Conservation (phyloP, 768 basidiomycete species). For the Phlebiopsis gigantea region DNA sequence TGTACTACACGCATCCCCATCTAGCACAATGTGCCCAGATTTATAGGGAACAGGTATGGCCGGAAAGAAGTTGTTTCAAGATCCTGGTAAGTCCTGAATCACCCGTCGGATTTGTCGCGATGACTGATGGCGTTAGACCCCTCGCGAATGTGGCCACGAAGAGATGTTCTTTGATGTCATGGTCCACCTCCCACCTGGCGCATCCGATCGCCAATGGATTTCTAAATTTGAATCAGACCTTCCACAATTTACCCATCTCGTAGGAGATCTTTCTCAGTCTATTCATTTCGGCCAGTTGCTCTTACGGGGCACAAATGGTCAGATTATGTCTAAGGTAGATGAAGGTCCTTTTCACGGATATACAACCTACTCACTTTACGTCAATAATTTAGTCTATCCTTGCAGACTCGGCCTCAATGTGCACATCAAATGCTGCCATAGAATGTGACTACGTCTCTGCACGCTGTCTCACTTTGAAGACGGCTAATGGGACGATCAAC, state of each 20-base stretch:
- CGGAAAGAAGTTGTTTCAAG: conserved; percentile 19
- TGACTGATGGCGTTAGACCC: not conserved
- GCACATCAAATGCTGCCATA: conserved; percentile 40
- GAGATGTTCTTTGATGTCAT: conserved; percentile 10
- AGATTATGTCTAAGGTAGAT: conserved; percentile 11
- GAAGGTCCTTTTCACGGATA: too few relatives aligned
- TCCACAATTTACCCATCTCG: conserved; percentile 12
- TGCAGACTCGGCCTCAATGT: conserved; percentile 22
- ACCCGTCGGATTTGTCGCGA: not conserved
- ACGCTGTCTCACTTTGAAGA: conserved; percentile 29
- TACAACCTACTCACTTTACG: not conserved
- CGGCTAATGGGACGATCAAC: conserved; percentile 36
- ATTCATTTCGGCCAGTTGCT: conserved; percentile 9
- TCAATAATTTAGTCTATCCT: conserved; percentile 26
- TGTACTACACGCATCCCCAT: not conserved
- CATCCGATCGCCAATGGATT: not conserved
- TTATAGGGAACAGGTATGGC: conserved; percentile 13
- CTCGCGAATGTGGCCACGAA: not conserved
- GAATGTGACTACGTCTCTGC: conserved; percentile 36
- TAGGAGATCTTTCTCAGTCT: conserved; percentile 9
- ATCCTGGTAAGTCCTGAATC: conserved; percentile 19
- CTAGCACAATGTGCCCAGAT: conserved; percentile 8
- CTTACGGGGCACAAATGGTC: conserved; percentile 3
- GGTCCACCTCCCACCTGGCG: conserved; percentile 1
- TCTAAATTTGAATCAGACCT: conserved; percentile 12